Evolutionary conservation across 2,329 filamentous ascomycete genomes (phyloP).

Genomic region (Alternaria panax): DNA sequence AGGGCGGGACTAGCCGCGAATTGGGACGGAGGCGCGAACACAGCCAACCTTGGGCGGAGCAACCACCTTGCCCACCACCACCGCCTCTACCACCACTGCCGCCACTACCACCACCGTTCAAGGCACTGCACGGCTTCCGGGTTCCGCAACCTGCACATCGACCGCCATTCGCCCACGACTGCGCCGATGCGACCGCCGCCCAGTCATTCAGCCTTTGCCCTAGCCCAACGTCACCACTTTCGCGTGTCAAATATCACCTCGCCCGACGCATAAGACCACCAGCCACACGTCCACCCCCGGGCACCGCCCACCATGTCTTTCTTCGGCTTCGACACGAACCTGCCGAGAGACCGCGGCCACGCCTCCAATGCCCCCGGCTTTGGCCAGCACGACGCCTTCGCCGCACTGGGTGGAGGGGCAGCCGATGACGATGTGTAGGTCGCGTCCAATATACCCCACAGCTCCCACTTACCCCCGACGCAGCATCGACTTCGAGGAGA

Average conservation of each 20-base stretch:
- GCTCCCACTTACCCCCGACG: conserved; percentile 57
- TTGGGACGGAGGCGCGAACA: conserved; percentile 1
- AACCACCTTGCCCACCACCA: background rate
- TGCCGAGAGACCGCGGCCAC: conserved; percentile 69
- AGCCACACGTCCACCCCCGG: conserved; percentile 11
- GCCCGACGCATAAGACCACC: conserved; percentile 5
- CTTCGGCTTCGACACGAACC: conserved; percentile 82
- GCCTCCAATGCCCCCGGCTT: conserved; percentile 78
- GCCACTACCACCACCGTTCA: conserved; percentile 4
- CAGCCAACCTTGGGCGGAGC: background rate
- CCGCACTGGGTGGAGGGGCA: conserved; percentile 71
- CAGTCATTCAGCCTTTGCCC: background rate
- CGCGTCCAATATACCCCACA: conserved; percentile 16
- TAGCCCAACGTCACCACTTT: conserved; percentile 31
- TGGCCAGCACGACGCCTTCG: conserved; percentile 88
- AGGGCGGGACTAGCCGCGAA: conserved; percentile 17
- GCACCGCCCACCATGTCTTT: conserved; percentile 73
- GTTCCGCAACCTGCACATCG: background rate
- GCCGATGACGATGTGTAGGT: conserved; percentile 68
- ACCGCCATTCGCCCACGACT: background rate
- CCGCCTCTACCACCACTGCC: conserved; percentile 13
- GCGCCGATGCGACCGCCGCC: conserved; percentile 11
- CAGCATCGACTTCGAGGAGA: conserved; percentile 91
- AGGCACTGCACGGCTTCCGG: background rate
- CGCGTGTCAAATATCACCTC: conserved; percentile 11